phyloP scores from a whole-genome alignment of 495 filamentous ascomycete genomes.

The Penicillium turbatum region DNA sequence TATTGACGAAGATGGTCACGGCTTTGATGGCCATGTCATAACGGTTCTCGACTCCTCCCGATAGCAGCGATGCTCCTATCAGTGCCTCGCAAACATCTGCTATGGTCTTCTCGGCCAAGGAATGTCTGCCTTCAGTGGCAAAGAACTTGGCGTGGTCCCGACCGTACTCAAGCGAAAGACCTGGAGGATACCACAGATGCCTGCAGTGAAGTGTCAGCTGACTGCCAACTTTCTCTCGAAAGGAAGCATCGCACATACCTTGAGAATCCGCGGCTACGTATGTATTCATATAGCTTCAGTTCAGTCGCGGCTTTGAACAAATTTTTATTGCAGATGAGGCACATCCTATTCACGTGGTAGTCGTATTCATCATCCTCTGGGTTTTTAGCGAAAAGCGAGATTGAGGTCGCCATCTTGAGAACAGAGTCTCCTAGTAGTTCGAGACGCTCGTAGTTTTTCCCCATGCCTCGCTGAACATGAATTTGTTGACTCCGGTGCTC shows the following conservation, averaged over 20 bases:
- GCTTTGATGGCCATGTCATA: conserved; percentile 82
- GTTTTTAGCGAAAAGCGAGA: conserved; percentile 69
- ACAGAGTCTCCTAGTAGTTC: conserved; percentile 94
- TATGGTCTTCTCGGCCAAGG: conserved; percentile 81
- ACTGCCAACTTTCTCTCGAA: background rate
- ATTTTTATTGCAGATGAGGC: conserved; percentile 88
- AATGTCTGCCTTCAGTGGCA: conserved; percentile 53
- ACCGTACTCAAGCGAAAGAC: conserved; percentile 59
- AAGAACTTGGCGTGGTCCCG: conserved; percentile 55
- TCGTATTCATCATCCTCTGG: conserved; percentile 80
- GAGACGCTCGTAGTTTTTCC: conserved; percentile 91
- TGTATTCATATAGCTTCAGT: conserved; percentile 63
- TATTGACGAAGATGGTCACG: conserved; percentile 70
- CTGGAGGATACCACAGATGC: conserved; percentile 74
- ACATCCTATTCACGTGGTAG: conserved; percentile 87
- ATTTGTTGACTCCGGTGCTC: conserved; percentile 67
- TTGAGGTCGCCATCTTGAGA: conserved; percentile 92
- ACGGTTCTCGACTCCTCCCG: conserved; percentile 49
- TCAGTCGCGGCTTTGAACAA: conserved; percentile 71
- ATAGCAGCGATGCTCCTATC: conserved; percentile 83
- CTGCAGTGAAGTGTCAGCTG: conserved; percentile 16
- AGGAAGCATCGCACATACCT: conserved; percentile 38
- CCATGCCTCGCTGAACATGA: conserved; percentile 84
- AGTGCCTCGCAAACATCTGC: conserved; percentile 97
- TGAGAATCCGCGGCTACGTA: conserved; percentile 79